phyloP scores from a whole-genome alignment of 164 flowering plant species.

The Stephania yunnanensis region DNA sequence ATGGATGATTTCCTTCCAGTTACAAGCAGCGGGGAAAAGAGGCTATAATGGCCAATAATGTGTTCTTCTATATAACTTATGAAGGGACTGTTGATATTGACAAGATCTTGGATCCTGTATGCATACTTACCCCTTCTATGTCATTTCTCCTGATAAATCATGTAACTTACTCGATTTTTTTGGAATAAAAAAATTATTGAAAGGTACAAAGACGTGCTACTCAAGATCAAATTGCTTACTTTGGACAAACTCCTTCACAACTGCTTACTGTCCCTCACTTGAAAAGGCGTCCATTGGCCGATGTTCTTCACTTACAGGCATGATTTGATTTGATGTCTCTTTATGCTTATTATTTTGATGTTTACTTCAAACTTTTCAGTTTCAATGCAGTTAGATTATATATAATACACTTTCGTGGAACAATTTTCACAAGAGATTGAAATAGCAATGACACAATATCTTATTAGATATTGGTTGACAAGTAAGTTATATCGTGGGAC shows the following conservation, averaged over 20 bases:
- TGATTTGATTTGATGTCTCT: not conserved
- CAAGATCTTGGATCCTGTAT: constrained; percentile 88
- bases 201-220: constrained; percentile 90
- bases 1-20: constrained; percentile 34
- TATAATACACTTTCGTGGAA: not conserved
- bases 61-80: constrained; percentile 94
- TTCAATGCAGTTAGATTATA: not conserved
- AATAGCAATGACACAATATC: not conserved
- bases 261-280: constrained; percentile 82
- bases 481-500: too few species aligned
- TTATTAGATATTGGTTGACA: too few species aligned
- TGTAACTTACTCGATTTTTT: constrained; percentile 13
- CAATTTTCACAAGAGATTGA: not conserved
- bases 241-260: constrained; percentile 99
- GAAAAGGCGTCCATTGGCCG: constrained; percentile 67
- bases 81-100: constrained; percentile 97
- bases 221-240: constrained; percentile 97
- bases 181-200: constrained; percentile 3
- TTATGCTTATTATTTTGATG: not conserved
- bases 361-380: not conserved
- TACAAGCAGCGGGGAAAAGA: constrained; percentile 98
- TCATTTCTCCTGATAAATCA: constrained; percentile 2
- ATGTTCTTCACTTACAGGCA: constrained; percentile 95
- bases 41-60: constrained; percentile 82
- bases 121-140: constrained; percentile 18